Conservation (phyloP, 1,284 basidiomycete species). For the Lentinus polychrous region DNA sequence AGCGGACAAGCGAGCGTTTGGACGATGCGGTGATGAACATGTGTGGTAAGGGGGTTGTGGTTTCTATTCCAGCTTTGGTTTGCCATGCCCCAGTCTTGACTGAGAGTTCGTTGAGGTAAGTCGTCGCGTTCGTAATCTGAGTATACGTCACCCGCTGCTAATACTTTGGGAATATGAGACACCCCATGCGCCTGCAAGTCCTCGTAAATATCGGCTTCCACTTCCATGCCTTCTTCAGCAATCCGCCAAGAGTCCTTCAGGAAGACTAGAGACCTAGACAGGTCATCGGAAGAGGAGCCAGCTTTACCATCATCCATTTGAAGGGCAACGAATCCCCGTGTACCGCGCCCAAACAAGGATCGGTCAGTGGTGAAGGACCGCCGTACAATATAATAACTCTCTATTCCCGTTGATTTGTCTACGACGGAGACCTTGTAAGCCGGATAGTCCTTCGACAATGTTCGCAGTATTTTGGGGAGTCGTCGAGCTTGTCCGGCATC, state of each 20-base stretch:
- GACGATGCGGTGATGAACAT: conserved; percentile 3
- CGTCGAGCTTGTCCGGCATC: neutral
- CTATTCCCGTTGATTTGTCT: neutral
- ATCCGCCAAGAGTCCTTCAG: conserved; percentile 11
- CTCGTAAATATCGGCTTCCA: conserved; percentile 6
- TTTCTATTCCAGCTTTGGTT: neutral
- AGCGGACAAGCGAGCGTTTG: conserved; percentile 5
- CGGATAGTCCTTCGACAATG: neutral
- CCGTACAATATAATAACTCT: neutral
- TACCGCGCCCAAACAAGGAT: conserved; percentile 5
- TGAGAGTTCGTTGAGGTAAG: neutral
- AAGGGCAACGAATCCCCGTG: conserved; percentile 9
- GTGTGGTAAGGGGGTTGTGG: too few relatives aligned
- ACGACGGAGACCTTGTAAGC: neutral
- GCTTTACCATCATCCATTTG: too few relatives aligned
- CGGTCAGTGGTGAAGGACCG: neutral
- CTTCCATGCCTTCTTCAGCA: neutral
- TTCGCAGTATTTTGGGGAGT: neutral
- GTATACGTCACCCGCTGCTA: conserved; percentile 9
- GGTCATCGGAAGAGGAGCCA: neutral
- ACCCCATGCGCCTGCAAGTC: conserved; percentile 1
- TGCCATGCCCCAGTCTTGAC: neutral
- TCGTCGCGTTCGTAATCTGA: neutral
- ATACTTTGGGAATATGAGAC: conserved; percentile 7
- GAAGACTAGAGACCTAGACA: conserved; percentile 7